phyloP scores from a whole-genome alignment of 2,329 filamentous ascomycete genomes.

The Colletotrichum orchidophilum region DNA sequence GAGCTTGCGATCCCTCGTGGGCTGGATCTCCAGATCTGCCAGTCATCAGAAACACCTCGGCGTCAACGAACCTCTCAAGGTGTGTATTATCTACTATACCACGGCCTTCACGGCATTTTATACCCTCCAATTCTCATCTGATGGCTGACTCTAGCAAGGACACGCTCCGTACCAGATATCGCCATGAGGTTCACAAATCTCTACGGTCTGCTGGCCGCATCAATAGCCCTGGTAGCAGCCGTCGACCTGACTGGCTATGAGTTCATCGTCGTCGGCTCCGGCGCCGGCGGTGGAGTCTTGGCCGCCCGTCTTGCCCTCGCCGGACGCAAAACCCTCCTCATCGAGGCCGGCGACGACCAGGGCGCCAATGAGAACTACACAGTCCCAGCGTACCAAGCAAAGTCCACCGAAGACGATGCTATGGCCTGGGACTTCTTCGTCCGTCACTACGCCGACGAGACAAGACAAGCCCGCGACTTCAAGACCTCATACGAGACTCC shows the following conservation, averaged over 20 bases:
- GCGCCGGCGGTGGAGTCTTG: slow-evolving; percentile 66
- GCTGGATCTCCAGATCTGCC: neutral
- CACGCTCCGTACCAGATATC: neutral
- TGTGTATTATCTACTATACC: neutral
- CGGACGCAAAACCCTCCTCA: slow-evolving; percentile 67
- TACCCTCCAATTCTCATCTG: no score
- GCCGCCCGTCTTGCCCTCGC: slow-evolving; percentile 68
- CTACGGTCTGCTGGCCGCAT: slow-evolving; percentile 36
- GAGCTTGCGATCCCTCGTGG: neutral
- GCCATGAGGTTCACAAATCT: slow-evolving; percentile 25
- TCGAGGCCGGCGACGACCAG: slow-evolving; percentile 69
- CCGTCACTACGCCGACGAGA: slow-evolving; percentile 66
- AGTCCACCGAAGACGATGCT: slow-evolving; percentile 63
- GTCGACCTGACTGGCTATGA: slow-evolving; percentile 56
- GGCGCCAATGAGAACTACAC: slow-evolving; percentile 57
- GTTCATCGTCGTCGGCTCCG: slow-evolving; percentile 70
- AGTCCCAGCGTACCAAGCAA: slow-evolving; percentile 62
- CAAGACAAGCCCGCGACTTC: slow-evolving; percentile 61
- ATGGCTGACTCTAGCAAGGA: neutral
- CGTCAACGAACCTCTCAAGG: neutral
- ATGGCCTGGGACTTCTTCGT: slow-evolving; percentile 72
- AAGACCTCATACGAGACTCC: slow-evolving; percentile 67
- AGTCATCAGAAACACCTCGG: neutral
- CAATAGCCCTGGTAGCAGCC: slow-evolving; percentile 34
- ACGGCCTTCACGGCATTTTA: neutral